phyloP scores from a whole-genome alignment of 1,284 basidiomycete species.

The Inonotus hispidus region DNA sequence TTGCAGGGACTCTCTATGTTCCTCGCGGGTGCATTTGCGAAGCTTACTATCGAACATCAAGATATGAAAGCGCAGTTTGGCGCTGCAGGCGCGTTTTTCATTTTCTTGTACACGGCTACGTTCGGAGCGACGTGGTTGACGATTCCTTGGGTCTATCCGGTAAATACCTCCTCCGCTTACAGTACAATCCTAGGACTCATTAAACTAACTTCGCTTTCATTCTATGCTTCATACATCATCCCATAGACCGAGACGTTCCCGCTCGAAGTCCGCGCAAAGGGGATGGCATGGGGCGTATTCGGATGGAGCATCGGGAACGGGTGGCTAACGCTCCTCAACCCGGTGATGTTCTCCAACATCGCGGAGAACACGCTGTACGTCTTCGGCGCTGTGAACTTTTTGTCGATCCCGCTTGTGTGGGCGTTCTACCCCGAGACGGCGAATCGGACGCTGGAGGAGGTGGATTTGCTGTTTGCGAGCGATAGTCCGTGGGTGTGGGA shows the following conservation, averaged over 20 bases:
- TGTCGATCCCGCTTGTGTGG: conserved; percentile 43
- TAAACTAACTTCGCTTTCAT: neutral
- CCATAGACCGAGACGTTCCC: conserved; percentile 52
- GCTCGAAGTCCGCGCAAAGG: conserved; percentile 53
- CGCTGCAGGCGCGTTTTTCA: conserved; percentile 43
- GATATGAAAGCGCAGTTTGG: conserved; percentile 39
- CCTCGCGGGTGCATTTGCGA: conserved; percentile 41
- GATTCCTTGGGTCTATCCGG: conserved; percentile 44
- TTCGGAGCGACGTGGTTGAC: conserved; percentile 56
- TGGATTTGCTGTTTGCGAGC: conserved; percentile 43
- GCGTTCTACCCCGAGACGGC: conserved; percentile 49
- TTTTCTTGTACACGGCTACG: conserved; percentile 42
- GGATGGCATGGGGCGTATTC: conserved; percentile 48
- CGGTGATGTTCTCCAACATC: conserved; percentile 33
- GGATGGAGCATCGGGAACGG: conserved; percentile 52
- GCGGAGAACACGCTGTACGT: conserved; percentile 39
- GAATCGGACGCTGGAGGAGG: conserved; percentile 47
- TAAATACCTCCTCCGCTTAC: neutral
- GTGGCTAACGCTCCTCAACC: conserved; percentile 29
- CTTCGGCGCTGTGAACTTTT: conserved; percentile 43
- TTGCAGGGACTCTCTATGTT: conserved; percentile 35
- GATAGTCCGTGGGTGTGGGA: conserved; percentile 43
- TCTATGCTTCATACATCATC: conserved; percentile 26
- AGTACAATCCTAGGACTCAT: neutral
- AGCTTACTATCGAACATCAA: conserved; percentile 38